Evolutionary conservation across 2,329 filamentous ascomycete species (phyloP), one percentile per base, ranked within the genome.

Genomic region (Neofusicoccum umdonicola): DNA sequence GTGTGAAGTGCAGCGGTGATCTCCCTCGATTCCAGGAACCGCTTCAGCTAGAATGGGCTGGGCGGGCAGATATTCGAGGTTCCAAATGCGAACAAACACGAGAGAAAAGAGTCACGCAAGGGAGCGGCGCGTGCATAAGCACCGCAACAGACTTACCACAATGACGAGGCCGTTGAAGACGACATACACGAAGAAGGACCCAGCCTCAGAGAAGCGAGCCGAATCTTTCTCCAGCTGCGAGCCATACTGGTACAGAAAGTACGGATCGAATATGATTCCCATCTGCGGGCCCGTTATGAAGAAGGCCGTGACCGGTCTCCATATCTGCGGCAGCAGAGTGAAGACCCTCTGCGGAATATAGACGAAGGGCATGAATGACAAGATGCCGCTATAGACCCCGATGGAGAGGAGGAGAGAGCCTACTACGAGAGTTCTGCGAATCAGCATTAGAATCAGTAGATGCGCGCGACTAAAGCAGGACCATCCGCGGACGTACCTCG

Each of bases 111-210:
- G 66, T 69, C 60, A 35, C 67, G 62, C 62, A 67, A 50, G n/a
- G 22, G 48, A 45, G 15, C 22, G 13, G 5, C 7, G 60, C 11
- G 19, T n/a, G 37, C 37, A 54, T 22, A 42, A 45, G 15, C 47
- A 63, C 17, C 15, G 41, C 41, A 39, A 17, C 56, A 62, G 67
- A 84, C 93, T 88, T 92, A 97, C 93, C 82, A 92, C 74, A 69
- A 95, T 94, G 72, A 89, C 79, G 60, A 80, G 79, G 70, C 85
- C 83, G 71, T 93, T 84, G 74, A 95, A 95, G 66, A 88, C 78
- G 70, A 96, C 80, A 75, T 96, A 97, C 80, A 88, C 88, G 67
- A 95, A 83, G 71, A 95, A 86, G 75, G 95, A 90, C 73, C 92
- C 93, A 65, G 90, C 90, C 69, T 85, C 84, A 47, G 83, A 79